A percentile compares a stretch with the other conserved stretches of the same genome.
Evolutionary conservation across 176 grass and related monocot species (phyloP).

Genomic region (Phoenix dactylifera): DNA sequence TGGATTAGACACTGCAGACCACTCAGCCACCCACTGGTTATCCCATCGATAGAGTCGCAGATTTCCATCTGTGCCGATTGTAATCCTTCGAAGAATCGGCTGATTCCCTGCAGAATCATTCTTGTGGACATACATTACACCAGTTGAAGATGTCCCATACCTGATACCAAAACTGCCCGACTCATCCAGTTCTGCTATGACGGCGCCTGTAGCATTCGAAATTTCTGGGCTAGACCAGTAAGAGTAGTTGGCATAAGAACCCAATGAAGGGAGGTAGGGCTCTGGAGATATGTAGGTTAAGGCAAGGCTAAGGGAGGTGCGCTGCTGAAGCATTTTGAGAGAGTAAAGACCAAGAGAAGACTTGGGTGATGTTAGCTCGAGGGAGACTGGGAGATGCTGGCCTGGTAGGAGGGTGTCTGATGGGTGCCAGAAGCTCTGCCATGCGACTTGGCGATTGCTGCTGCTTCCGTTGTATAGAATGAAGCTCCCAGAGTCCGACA

Average conservation of each 20-base stretch:
- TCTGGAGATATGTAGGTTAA: not conserved
- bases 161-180: slow-evolving; percentile 8
- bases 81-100: not conserved
- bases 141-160: slow-evolving; percentile 1
- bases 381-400: not conserved
- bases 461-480: not conserved
- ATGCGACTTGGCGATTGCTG: not conserved
- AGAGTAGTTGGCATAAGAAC: slow-evolving; percentile 3
- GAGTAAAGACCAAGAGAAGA: slow-evolving; percentile 1
- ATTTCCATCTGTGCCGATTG: not conserved
- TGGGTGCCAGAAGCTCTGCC: slow-evolving; percentile 14
- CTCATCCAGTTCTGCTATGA: not conserved
- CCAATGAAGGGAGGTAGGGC: not conserved
- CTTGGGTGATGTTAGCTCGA: slow-evolving; percentile 1
- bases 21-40: not conserved
- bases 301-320: slow-evolving; percentile 9
- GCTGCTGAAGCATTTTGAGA: slow-evolving; percentile 14
- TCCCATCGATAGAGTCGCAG: too few species aligned
- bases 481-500: too few species aligned
- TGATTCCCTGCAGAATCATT: slow-evolving; percentile 4
- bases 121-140: slow-evolving; percentile 15
- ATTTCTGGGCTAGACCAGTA: slow-evolving; percentile 14
- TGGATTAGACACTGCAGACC: slow-evolving; percentile 4
- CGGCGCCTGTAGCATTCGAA: slow-evolving; percentile 6
- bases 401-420: slow-evolving; percentile 7